Percentiles rank a stretch among this genome's conserved stretches.
Conservation (phyloP, 371 early-diverging fungal species). For the Homolaphlyctis polyrhiza region DNA sequence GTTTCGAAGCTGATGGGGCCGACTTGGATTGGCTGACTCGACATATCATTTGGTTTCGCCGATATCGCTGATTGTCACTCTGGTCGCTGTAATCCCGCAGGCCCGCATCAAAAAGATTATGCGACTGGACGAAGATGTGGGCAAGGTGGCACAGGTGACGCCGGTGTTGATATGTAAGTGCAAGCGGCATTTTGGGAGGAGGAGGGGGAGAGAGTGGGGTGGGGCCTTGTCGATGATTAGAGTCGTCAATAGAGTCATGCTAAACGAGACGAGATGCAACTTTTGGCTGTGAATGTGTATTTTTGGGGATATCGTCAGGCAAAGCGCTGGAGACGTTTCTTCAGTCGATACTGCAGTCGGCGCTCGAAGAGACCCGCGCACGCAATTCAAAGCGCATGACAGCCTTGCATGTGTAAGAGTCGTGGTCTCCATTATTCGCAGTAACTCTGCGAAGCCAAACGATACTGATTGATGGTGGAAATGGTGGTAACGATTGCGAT, state of each 20-base stretch:
- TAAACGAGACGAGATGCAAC: too few species aligned
- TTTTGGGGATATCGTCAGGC: slow-evolving; percentile 52
- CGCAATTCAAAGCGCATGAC: slow-evolving; percentile 79
- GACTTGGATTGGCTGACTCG: neutral
- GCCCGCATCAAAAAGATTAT: slow-evolving; percentile 99
- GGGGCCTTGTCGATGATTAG: too few species aligned
- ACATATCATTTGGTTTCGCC: neutral
- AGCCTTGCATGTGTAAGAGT: slow-evolving; percentile 81
- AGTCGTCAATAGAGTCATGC: too few species aligned
- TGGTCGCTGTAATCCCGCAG: too few species aligned
- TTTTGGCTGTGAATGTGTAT: too few species aligned
- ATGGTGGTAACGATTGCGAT: neutral
- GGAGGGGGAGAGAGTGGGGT: too few species aligned
- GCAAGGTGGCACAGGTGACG: slow-evolving; percentile 97
- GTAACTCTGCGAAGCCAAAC: neutral
- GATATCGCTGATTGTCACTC: too few species aligned
- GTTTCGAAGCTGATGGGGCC: too few species aligned
- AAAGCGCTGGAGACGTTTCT: slow-evolving; percentile 93
- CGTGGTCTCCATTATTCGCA: too few species aligned
- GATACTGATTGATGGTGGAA: neutral
- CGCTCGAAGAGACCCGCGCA: slow-evolving; percentile 74
- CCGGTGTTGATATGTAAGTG: slow-evolving; percentile 93
- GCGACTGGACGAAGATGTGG: slow-evolving; percentile 99
- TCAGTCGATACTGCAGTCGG: slow-evolving; percentile 82
- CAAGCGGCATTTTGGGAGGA: too few species aligned